A percentile compares a stretch with the other conserved stretches of the same genome.
Conservation (phyloP, 2,329 filamentous ascomycete genomes). For the Pseudocercospora fuligena region DNA sequence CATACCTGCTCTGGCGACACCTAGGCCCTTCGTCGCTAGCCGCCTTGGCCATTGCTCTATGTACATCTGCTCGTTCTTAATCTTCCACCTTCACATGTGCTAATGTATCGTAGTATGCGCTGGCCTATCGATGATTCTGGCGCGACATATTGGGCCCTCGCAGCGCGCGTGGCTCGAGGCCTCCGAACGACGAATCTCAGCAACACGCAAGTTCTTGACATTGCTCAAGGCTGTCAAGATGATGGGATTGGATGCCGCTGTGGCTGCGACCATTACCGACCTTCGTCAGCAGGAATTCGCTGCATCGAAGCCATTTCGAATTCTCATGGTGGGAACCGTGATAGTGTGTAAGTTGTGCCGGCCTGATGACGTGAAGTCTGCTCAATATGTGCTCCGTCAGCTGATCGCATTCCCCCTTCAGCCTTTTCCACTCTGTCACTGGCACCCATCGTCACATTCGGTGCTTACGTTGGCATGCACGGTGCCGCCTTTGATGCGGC, state of each 20-base stretch:
- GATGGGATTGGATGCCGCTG: too few species aligned
- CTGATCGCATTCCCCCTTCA: not conserved
- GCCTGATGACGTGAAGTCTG: too few species aligned
- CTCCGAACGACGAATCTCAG: not conserved
- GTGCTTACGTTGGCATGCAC: not conserved
- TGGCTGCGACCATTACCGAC: too few species aligned
- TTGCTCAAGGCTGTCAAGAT: too few species aligned
- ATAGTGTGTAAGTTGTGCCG: too few species aligned
- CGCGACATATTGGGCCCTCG: not conserved
- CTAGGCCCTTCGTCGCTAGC: not conserved
- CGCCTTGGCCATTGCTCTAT: not conserved
- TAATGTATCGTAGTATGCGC: too few species aligned
- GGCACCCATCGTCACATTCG: constrained; percentile 4
- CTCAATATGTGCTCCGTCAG: too few species aligned
- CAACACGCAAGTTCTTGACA: not conserved
- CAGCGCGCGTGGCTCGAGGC: constrained; percentile 5
- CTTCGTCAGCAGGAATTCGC: too few species aligned
- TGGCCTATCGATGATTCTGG: not conserved
- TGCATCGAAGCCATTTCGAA: too few species aligned
- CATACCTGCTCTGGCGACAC: constrained; percentile 6
- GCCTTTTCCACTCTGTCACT: constrained; percentile 3
- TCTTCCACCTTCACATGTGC: too few species aligned
- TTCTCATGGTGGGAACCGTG: too few species aligned
- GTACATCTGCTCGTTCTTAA: not conserved
- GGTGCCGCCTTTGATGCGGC: not conserved